Evolutionary conservation across 2,329 filamentous ascomycete species (phyloP), one percentile per base, ranked within the genome.

Genomic region (Ophiostoma piceae): DNA sequence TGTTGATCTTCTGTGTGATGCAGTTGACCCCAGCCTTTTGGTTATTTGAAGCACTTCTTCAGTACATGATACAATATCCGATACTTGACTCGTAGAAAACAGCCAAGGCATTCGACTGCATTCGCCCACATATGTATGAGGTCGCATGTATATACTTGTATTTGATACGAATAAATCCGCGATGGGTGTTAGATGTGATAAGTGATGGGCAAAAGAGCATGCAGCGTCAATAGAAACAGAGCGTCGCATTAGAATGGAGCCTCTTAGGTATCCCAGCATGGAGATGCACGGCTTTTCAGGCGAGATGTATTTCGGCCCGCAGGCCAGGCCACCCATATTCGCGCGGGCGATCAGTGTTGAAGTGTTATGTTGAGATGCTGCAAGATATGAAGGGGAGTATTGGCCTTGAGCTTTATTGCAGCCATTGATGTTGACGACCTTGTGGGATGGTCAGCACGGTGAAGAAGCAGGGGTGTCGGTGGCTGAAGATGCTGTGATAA

Each of bases 271-370:
- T 41, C 39, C 39, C 12, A 57, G 51, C 51, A 26, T 57, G 9
- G 51, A 35, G 26, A 62, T 16, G 26, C 57, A 62, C 57, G 14
- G 57, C n/a, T 62, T 57, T 54, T 62, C 57, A 62, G 57, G 57
- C n/a, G 57, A 62, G 26, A 62, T 35, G 14, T 62, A 32, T 62
- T 32, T 62, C 57, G 57, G 57, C 57, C 57, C 57, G 57, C 57
- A 62, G 57, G 57, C 62, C 11, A 37, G 32, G 57, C 54, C 69
- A 64, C 19, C 37, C 54, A 54, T 54, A 54, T n/a, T 54, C 8
- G 47, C 8, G 19, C 11, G 47, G 47, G 22, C n/a, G n/a, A 29
- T 57, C 22, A 47, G 19, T 47, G 16, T 47, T 8, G 39, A 47
- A n/a, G 43, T 47, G 19, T 19, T 16, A 47, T 47, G n/a, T n/a